Base-by-base conservation (phyloP, 1,139 yeast genomes). In the Geotrichum carabidarum region DNA sequence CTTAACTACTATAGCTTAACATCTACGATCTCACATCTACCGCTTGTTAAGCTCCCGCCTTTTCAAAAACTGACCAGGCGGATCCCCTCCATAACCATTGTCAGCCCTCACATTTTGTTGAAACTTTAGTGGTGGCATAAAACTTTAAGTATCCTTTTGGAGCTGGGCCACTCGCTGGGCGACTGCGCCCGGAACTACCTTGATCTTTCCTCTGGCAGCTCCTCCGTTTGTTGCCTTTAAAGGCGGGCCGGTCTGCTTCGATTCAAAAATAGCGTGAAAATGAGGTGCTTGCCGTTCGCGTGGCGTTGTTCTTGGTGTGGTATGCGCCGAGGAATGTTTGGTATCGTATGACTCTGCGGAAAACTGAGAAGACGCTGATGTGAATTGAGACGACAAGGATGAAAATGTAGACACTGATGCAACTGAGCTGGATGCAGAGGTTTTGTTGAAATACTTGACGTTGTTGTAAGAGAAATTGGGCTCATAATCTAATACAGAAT, bases 1-100 rank as follows among this genome's bases (percentile, higher is more conserved):
- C n/a, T n/a, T n/a, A n/a, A n/a, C n/a, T n/a, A n/a, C n/a, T n/a
- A n/a, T n/a, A n/a, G n/a, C n/a, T n/a, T n/a, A n/a, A n/a, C n/a
- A n/a, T n/a, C n/a, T n/a, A n/a, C n/a, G 27, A 22, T 22, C 27
- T 22, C 27, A 22, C 27, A 22, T 22, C 27, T 22, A 22, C 27
- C 27, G 3, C 27, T 40, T 17, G 27, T 44, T 44, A 7, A 5
- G 48, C 17, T 44, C 48, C 17, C 40, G 15, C 18, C 65, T 56
- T 43, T 59, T 52, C 42, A 65, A 50, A 48, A 65, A 65, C 31
- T 68, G 68, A 32, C 65, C 60, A 7, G 68, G 68, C 66, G 65
- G 62, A 40, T 64, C 67, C 17, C 63, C 66, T 12, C 64, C 65
- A 42, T 64, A 64, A 17, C 59, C 51, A 11, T 57, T 54, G 31